A percentile compares a stretch with the other conserved stretches of the same genome.
phyloP scores from a whole-genome alignment of 2,329 filamentous ascomycete species.

The Simplicillium sp. region DNA sequence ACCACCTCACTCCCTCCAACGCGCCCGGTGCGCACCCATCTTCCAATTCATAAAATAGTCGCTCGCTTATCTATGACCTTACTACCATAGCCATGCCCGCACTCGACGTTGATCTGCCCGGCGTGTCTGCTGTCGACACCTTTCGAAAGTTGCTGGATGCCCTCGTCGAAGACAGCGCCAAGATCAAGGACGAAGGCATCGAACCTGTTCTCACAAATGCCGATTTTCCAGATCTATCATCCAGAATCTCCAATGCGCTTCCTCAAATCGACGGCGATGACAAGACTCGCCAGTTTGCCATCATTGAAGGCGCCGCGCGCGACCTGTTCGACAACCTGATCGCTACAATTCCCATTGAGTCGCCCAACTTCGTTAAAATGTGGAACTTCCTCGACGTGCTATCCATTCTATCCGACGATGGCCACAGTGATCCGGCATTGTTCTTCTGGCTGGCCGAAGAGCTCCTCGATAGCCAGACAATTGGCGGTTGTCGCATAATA shows the following conservation, averaged over 20 bases:
- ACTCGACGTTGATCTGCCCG: conserved; percentile 32
- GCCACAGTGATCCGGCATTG: conserved; percentile 67
- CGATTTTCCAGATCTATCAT: conserved; percentile 45
- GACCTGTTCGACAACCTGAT: conserved; percentile 71
- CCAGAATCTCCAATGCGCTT: conserved; percentile 29
- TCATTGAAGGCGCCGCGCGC: conserved; percentile 76
- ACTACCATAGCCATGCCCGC: conserved; percentile 34
- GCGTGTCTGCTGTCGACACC: conserved; percentile 41
- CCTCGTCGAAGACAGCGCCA: conserved; percentile 49
- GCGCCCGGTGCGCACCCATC: background rate
- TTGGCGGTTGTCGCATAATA: conserved; percentile 78
- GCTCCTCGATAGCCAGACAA: conserved; percentile 90
- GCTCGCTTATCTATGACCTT: no score
- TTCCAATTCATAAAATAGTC: no score
- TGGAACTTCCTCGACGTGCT: conserved; percentile 94
- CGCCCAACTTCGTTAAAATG: conserved; percentile 68
- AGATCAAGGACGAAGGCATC: conserved; percentile 50
- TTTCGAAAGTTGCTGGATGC: conserved; percentile 45
- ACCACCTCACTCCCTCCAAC: conserved; percentile 1
- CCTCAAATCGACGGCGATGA: conserved; percentile 17
- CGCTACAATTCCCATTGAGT: conserved; percentile 65
- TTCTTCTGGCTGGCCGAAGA: conserved; percentile 91
- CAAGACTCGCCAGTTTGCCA: conserved; percentile 48
- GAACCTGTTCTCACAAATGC: conserved; percentile 68
- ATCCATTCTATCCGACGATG: conserved; percentile 77